These are phyloP conservation scores for Coemansia sp. DNA, from an alignment of 192 early-diverging fungal species.

Conservation along the genomic window DNA sequence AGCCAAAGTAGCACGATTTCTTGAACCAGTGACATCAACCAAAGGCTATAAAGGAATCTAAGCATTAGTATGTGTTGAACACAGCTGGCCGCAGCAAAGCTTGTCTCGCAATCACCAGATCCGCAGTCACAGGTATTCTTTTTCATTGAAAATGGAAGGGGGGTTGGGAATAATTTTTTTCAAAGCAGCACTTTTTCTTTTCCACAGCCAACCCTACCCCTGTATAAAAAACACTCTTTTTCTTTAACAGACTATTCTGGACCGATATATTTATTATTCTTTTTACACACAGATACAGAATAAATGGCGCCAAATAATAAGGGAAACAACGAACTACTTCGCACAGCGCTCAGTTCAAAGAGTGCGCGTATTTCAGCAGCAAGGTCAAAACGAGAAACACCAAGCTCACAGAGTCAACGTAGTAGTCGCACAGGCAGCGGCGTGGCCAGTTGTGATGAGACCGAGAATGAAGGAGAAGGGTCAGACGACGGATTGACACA, in stretches of 20 bases:
- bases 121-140: no score
- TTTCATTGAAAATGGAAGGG: no score
- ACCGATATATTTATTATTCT: no score
- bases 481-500: constrained; percentile 38
- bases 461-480: constrained; percentile 32
- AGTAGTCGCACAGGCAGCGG: constrained; percentile 16
- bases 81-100: no score
- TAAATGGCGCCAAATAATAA: not conserved
- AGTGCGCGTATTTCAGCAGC: constrained; percentile 1
- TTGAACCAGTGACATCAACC: constrained; percentile 5
- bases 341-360: constrained; percentile 1
- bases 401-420: constrained; percentile 17
- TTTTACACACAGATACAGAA: not conserved
- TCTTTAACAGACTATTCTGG: no score
- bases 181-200: no score
- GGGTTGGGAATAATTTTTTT: no score
- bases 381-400: constrained; percentile 18
- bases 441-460: constrained; percentile 24
- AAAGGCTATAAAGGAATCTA: no score
- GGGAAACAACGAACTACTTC: not conserved
- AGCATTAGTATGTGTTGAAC: no score
- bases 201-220: no score
- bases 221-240: no score
- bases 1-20: constrained; percentile 5
- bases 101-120: no score